Conservation (phyloP, 2,329 filamentous ascomycete species). For the Drechmeria coniospora region DNA sequence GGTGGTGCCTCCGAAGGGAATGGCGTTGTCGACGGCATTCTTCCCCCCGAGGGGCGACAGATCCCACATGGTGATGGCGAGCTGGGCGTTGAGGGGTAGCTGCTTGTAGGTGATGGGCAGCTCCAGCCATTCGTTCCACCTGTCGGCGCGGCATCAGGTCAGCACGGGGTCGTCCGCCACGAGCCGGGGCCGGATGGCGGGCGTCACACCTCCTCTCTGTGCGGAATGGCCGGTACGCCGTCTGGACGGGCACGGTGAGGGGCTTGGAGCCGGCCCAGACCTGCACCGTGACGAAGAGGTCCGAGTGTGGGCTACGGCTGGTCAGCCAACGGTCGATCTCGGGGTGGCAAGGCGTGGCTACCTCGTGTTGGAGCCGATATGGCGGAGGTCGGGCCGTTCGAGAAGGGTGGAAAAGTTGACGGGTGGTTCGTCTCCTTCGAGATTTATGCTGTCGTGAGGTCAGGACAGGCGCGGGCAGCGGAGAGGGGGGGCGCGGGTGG, state of each 20-base stretch:
- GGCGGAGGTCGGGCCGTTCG: constrained; percentile 62
- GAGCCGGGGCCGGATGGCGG: not conserved
- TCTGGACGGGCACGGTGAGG: constrained; percentile 80
- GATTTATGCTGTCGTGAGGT: constrained; percentile 25
- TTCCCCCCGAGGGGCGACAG: constrained; percentile 63
- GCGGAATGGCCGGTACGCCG: constrained; percentile 82
- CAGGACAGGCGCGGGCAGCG: constrained; percentile 7
- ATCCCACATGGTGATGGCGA: constrained; percentile 94
- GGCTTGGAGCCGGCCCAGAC: constrained; percentile 95
- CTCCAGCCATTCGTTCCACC: constrained; percentile 94
- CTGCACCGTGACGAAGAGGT: constrained; percentile 85
- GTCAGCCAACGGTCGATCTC: constrained; percentile 7
- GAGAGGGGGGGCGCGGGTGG: not conserved
- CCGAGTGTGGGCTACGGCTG: constrained; percentile 55
- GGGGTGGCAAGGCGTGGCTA: constrained; percentile 14
- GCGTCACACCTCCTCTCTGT: constrained; percentile 41
- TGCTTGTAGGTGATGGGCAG: constrained; percentile 74
- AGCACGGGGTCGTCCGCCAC: not conserved
- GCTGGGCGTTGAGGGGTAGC: constrained; percentile 63
- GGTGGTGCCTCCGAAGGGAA: constrained; percentile 90
- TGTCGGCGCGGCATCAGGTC: constrained; percentile 19
- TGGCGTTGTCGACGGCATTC: constrained; percentile 56
- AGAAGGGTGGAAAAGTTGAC: constrained; percentile 52
- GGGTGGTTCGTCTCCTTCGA: constrained; percentile 28
- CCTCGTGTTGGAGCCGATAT: constrained; percentile 77